Evolutionary conservation across 1,139 yeast species (phyloP).

Genomic region (Yamadazyma sp.): DNA sequence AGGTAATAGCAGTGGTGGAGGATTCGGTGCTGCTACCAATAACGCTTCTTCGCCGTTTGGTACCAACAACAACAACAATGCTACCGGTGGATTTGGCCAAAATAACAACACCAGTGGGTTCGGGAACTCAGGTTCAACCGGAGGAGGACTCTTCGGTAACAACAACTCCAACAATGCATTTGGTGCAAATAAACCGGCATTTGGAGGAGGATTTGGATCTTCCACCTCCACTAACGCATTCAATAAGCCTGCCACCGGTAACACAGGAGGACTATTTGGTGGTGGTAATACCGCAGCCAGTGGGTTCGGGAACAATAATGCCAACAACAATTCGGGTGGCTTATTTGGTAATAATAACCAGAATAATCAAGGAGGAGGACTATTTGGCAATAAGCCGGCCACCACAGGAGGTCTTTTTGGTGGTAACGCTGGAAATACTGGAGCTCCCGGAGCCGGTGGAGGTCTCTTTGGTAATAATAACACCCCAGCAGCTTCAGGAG

Average conservation of each 20-base stretch:
- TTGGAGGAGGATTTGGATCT: constrained; percentile 29
- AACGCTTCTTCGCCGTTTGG: constrained; percentile 18
- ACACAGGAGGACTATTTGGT: constrained; percentile 24
- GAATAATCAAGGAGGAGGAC: constrained; percentile 19
- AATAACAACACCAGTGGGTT: constrained; percentile 19
- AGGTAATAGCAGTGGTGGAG: constrained; percentile 14
- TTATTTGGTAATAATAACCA: constrained; percentile 11
- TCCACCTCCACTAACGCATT: constrained; percentile 17
- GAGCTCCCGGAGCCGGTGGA: constrained; percentile 1
- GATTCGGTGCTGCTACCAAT: constrained; percentile 9
- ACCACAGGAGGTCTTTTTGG: constrained; percentile 30
- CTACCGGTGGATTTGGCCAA: constrained; percentile 20
- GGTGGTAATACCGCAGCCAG: constrained; percentile 20
- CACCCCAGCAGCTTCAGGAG: constrained; percentile 27
- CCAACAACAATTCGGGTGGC: constrained; percentile 12
- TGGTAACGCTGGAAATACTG: constrained; percentile 9
- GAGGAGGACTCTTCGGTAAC: constrained; percentile 24
- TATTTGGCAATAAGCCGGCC: constrained; percentile 24
- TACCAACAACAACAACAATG: constrained; percentile 13
- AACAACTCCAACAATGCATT: constrained; percentile 20
- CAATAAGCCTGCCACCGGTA: constrained; percentile 12
- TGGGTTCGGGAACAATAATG: constrained; percentile 18
- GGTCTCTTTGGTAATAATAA: constrained; percentile 21
- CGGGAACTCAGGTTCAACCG: constrained; percentile 5
- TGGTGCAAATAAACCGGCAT: constrained; percentile 23